phyloP scores from a whole-genome alignment of 169 alveolate species.

The Eimeria zaria region DNA sequence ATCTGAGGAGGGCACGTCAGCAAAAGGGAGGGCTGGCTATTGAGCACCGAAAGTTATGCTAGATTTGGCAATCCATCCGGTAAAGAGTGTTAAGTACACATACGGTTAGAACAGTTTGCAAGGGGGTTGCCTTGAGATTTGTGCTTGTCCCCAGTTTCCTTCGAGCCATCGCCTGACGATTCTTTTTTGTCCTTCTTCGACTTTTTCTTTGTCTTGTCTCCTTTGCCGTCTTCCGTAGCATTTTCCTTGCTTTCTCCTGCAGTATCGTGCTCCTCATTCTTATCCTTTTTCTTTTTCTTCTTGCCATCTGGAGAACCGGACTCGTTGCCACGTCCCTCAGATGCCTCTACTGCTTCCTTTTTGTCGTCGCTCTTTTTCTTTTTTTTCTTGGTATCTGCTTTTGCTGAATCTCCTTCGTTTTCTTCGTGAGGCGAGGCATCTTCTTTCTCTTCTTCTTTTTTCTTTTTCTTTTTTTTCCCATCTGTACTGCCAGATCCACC shows the following conservation, averaged over 20 bases:
- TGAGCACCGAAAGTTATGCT: neutral
- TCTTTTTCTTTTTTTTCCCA: conserved; percentile 5
- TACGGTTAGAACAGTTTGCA: conserved; percentile 35
- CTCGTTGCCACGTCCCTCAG: neutral
- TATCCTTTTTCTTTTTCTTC: conserved; percentile 47
- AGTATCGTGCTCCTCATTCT: neutral
- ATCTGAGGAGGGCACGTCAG: neutral
- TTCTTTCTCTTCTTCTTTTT: neutral
- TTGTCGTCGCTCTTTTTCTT: conserved; percentile 5
- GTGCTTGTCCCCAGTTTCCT: conserved; percentile 13
- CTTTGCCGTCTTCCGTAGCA: neutral
- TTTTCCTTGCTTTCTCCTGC: neutral
- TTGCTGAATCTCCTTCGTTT: neutral
- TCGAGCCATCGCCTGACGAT: neutral
- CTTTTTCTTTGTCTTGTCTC: conserved; percentile 51
- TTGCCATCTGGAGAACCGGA: conserved; percentile 38
- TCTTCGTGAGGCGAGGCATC: conserved; percentile 8
- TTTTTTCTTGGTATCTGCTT: conserved; percentile 53
- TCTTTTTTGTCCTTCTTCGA: conserved; percentile 33
- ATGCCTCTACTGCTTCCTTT: neutral
- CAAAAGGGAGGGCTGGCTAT: neutral
- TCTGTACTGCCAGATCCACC: neutral
- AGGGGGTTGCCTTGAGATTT: neutral
- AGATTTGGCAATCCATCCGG: neutral
- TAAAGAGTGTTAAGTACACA: neutral